These are phyloP conservation scores for Saturnispora galanensis DNA, from an alignment of 805 yeast species.

Conservation along the genomic window DNA sequence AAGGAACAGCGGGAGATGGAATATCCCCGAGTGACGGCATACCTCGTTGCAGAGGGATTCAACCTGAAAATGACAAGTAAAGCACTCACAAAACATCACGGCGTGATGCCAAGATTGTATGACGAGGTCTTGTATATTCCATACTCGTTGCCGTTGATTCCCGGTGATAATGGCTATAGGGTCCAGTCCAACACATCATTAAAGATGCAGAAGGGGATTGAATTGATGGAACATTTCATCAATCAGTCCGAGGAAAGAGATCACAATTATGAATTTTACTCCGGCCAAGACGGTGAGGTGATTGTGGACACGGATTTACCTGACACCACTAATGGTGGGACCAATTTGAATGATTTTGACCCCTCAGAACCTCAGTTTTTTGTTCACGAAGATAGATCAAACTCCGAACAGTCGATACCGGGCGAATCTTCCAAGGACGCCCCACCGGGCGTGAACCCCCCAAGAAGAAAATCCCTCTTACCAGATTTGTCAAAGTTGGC, in stretches of 20 bases:
- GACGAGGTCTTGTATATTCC: conserved; percentile 93
- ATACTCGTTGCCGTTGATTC: conserved; percentile 74
- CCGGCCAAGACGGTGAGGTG: conserved; percentile 52
- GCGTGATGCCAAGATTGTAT: conserved; percentile 76
- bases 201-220: conserved; percentile 30
- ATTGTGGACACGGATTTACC: conserved; percentile 17
- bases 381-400: conserved; percentile 27
- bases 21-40: conserved; percentile 83
- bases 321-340: conserved; percentile 4
- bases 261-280: conserved; percentile 84
- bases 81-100: conserved; percentile 62
- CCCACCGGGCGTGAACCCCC: not conserved
- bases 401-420: conserved; percentile 1
- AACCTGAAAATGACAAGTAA: conserved; percentile 51
- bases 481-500: conserved; percentile 56
- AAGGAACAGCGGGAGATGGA: conserved; percentile 52
- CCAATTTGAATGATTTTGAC: conserved; percentile 47
- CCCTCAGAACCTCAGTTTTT: conserved; percentile 92
- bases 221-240: conserved; percentile 64
- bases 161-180: conserved; percentile 72
- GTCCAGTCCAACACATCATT: conserved; percentile 57
- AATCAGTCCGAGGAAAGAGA: conserved; percentile 78
- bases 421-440: conserved; percentile 4
- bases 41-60: conserved; percentile 78
- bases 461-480: conserved; percentile 14